Conservation (phyloP, 805 yeast species). For the Schwanniomyces sp. region DNA sequence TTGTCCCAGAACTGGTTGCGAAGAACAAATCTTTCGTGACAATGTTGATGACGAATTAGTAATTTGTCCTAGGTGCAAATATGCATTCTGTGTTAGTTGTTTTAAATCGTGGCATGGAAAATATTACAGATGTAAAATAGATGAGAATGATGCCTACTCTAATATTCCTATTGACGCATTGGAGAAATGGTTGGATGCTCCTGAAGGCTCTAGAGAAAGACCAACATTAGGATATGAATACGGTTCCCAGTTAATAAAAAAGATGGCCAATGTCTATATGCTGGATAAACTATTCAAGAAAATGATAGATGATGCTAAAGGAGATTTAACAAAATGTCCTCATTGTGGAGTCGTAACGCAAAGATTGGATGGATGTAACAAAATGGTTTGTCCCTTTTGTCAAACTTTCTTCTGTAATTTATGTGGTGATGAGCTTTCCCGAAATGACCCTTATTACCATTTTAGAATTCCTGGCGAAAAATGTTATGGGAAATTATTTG, state of each 20-base stretch:
- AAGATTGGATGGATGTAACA: slow-evolving; percentile 63
- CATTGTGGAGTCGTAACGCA: slow-evolving; percentile 49
- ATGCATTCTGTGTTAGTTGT: slow-evolving; percentile 59
- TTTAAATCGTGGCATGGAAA: slow-evolving; percentile 63
- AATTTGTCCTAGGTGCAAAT: slow-evolving; percentile 48
- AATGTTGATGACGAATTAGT: slow-evolving; percentile 47
- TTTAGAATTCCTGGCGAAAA: slow-evolving; percentile 38
- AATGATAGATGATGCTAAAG: slow-evolving; percentile 40
- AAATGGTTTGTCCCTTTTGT: slow-evolving; percentile 57
- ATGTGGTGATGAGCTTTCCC: slow-evolving; percentile 45
- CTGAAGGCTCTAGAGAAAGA: slow-evolving; percentile 29
- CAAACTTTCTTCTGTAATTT: slow-evolving; percentile 50
- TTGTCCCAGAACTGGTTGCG: slow-evolving; percentile 52
- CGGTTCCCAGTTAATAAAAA: slow-evolving; percentile 43
- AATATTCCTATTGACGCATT: slow-evolving; percentile 33
- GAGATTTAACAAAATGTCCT: slow-evolving; percentile 52
- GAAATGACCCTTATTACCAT: slow-evolving; percentile 52
- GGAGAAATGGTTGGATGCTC: slow-evolving; percentile 32
- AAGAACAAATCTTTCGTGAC: slow-evolving; percentile 45
- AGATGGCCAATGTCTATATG: slow-evolving; percentile 44
- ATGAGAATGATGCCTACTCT: slow-evolving; percentile 17
- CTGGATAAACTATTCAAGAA: slow-evolving; percentile 49
- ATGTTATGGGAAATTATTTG: slow-evolving; percentile 53
- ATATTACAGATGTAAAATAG: slow-evolving; percentile 42
- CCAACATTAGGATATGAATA: slow-evolving; percentile 37